phyloP scores from a whole-genome alignment of 257 asterid species.

The Striga asiatica region DNA sequence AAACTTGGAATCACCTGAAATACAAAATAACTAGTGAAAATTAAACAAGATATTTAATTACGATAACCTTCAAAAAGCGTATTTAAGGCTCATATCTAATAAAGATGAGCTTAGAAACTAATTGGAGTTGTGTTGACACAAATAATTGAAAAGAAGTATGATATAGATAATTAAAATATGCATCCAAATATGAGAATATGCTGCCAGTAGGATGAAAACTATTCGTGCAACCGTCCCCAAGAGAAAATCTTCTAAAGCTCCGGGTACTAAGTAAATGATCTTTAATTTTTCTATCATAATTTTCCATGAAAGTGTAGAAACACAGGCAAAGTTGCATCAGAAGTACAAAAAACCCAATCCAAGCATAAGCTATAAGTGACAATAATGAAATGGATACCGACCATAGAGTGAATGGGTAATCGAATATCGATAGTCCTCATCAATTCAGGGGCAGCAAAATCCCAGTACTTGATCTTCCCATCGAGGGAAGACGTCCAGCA shows the following conservation, averaged over 20 bases:
- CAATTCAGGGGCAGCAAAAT: constrained; percentile 57
- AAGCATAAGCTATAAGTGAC: neutral
- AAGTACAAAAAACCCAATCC: neutral
- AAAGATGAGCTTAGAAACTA: too few relatives aligned
- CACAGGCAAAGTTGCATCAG: too few relatives aligned
- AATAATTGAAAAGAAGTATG: too few relatives aligned
- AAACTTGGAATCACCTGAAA: constrained; percentile 77
- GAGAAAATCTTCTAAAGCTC: neutral
- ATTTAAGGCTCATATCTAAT: neutral
- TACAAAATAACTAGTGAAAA: neutral
- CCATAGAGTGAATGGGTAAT: constrained; percentile 73
- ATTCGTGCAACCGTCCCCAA: neutral
- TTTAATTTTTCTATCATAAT: neutral
- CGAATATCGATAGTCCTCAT: constrained; percentile 47
- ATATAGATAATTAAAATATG: too few relatives aligned
- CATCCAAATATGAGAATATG: too few relatives aligned
- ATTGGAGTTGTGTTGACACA: neutral
- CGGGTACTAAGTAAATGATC: neutral
- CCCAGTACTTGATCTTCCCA: constrained; percentile 88
- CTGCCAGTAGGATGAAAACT: too few relatives aligned
- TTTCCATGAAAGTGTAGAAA: neutral
- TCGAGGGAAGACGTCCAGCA: constrained; percentile 94
- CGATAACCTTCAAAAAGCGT: too few relatives aligned
- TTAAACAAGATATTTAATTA: neutral
- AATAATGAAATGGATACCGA: constrained; percentile 15